Conservation (phyloP, 2,329 filamentous ascomycete species). For the Geosmithia flava region DNA sequence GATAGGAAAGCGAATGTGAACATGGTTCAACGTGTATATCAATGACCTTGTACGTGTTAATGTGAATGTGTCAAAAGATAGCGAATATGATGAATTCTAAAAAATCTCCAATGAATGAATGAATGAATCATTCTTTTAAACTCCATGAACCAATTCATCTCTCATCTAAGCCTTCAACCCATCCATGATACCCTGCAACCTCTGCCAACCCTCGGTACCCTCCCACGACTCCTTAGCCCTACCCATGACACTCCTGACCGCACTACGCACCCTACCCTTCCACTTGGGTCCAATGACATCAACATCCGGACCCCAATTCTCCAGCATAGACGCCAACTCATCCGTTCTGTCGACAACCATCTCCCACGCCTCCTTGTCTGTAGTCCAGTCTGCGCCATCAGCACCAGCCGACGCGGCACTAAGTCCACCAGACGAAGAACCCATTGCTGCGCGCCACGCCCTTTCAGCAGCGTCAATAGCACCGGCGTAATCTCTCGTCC, state of each 20-base stretch:
- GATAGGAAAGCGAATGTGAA: too few relatives aligned
- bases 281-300: slow-evolving; percentile 65
- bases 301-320: slow-evolving; percentile 58
- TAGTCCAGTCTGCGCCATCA: slow-evolving; percentile 23
- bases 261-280: slow-evolving; percentile 80
- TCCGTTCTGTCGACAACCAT: slow-evolving; percentile 67
- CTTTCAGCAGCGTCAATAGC: slow-evolving; percentile 81
- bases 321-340: slow-evolving; percentile 70
- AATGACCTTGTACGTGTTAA: too few relatives aligned
- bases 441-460: slow-evolving; percentile 56
- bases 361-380: slow-evolving; percentile 53
- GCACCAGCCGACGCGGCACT: neutral
- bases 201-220: slow-evolving; percentile 55
- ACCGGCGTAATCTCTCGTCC: slow-evolving; percentile 55
- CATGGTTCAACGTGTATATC: too few relatives aligned
- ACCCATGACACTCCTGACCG: slow-evolving; percentile 71
- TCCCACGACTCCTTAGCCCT: slow-evolving; percentile 77
- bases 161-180: slow-evolving; percentile 37
- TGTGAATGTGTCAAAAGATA: too few relatives aligned
- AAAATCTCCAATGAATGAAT: too few relatives aligned
- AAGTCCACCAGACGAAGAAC: slow-evolving; percentile 22
- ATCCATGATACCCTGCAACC: slow-evolving; percentile 42
- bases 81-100: too few relatives aligned
- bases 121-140: too few relatives aligned
- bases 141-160: too few relatives aligned